phyloP scores from a whole-genome alignment of 73 alveolate genomes.

The Paraurostyla sp. region DNA sequence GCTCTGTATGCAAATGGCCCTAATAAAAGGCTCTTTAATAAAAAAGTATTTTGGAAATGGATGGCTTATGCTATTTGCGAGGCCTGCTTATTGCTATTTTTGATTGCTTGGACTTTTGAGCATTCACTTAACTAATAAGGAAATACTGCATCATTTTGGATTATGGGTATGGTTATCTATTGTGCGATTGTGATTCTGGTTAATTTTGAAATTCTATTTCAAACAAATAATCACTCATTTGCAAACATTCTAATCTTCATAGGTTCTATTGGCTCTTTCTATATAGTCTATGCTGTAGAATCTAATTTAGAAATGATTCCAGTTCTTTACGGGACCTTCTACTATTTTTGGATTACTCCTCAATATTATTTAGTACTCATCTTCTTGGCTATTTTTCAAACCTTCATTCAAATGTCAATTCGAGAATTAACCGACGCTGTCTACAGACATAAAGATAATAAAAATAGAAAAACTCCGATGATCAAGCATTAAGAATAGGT shows the following conservation, averaged over 20 bases:
- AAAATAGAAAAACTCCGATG: too few species aligned
- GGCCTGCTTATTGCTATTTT: conserved; percentile 71
- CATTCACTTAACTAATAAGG: conserved; percentile 62
- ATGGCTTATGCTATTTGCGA: conserved; percentile 79
- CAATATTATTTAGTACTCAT: not conserved
- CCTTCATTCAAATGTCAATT: too few species aligned
- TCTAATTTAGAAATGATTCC: not conserved
- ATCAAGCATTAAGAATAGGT: too few species aligned
- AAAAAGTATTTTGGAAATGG: conserved; percentile 83
- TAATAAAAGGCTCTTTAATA: conserved; percentile 70
- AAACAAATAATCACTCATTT: conserved; percentile 36
- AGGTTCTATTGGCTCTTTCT: not conserved
- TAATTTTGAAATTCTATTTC: conserved; percentile 85
- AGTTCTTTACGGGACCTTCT: not conserved
- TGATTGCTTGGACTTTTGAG: conserved; percentile 68
- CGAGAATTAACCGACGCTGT: too few species aligned
- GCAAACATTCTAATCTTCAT: not conserved
- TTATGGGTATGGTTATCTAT: conserved; percentile 85
- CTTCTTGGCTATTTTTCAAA: not conserved
- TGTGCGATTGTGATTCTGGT: conserved; percentile 89
- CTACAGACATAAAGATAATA: too few species aligned
- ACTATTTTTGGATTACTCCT: not conserved
- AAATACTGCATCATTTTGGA: conserved; percentile 75
- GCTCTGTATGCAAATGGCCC: conserved; percentile 61
- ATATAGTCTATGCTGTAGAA: not conserved